Base-by-base conservation (phyloP, 2,329 filamentous ascomycete species). In the Nannizziopsis arthrosporioides region DNA sequence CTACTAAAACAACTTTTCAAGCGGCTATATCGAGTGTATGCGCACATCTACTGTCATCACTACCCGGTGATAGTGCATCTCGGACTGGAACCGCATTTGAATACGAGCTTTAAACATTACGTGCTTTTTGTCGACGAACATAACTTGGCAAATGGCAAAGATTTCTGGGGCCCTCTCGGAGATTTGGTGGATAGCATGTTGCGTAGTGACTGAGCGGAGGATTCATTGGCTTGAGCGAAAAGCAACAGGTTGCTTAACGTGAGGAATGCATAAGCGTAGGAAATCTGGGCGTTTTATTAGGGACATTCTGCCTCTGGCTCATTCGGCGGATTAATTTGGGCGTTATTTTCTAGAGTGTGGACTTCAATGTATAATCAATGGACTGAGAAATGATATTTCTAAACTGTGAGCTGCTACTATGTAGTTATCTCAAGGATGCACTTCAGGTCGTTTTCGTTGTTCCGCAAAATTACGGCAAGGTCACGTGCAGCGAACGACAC, bases 91-190 rank as follows among this genome's bases (percentile, higher is more conserved):
- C 89, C 93, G 39, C 92, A 98, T 68, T 78, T 98, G 56, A 98
- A 98, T 70, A 98, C 92, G 11, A 94, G 87, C 70, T 98, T 98
- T 80, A 98, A 98, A 76, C 92, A 98, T 69, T 98, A 96, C 63
- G 92, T 98, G 53, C 77, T 98, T 51, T 98, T 98, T 68, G 88
- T 98, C 57, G 89, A 98, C 66, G 93, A 98, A 75, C 92, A 96
- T 69, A 81, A 80, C 57, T 71, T 98, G 57, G 88, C 88, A 22
- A 93, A 81, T 61, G 92, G 90, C 44, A 89, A 94, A 68, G 92
- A 98, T 67, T 98, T 90, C 72, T 98, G 90, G 84, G 92, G 92
- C 1, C 92, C 92, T 10, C 67, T 98, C 50, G 90, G 90, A 9
- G 92, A 98, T 67, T 71, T 98, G 56, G 92, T 98, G 44, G 92